These are phyloP conservation scores for Arthrobotrys pseudoclavata DNA, from an alignment of 2,329 filamentous ascomycete genomes.

Conservation along the genomic window DNA sequence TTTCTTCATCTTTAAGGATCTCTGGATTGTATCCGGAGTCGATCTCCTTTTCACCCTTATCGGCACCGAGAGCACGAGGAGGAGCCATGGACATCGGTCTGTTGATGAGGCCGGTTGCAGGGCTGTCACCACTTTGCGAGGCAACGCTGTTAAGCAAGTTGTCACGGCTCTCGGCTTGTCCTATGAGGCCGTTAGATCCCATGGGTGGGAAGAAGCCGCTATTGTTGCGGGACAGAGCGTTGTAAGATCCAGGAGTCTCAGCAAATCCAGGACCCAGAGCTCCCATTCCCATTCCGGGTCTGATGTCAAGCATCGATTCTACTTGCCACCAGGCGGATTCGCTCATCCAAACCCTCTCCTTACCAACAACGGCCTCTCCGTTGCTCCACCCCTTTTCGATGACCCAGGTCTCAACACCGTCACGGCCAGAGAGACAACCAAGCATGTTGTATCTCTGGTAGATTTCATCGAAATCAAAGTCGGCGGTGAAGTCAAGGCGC, in stretches of 20 bases:
- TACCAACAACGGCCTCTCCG: conserved; percentile 90
- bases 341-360: conserved; percentile 94
- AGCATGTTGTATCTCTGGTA: conserved; percentile 82
- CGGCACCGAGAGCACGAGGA: conserved; percentile 65
- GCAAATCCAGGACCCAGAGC: conserved; percentile 78
- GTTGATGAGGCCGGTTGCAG: conserved; percentile 52
- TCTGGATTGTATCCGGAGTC: conserved; percentile 53
- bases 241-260: conserved; percentile 66
- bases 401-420: conserved; percentile 94
- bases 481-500: conserved; percentile 92
- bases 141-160: conserved; percentile 73
- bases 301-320: conserved; percentile 87
- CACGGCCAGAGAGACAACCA: conserved; percentile 88
- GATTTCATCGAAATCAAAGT: conserved; percentile 96
- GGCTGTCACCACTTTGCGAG: conserved; percentile 65
- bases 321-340: conserved; percentile 98
- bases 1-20: conserved; percentile 51
- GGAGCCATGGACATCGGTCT: conserved; percentile 65
- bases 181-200: conserved; percentile 69
- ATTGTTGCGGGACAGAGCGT: conserved; percentile 64
- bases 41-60: conserved; percentile 39
- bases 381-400: conserved; percentile 98
- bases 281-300: conserved; percentile 67
- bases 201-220: conserved; percentile 79
- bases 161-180: conserved; percentile 77